Evolutionary conservation across 169 alveolate species (phyloP), one percentile per base, ranked within the genome.

Genomic region (Cryptosporidium viatorum): DNA sequence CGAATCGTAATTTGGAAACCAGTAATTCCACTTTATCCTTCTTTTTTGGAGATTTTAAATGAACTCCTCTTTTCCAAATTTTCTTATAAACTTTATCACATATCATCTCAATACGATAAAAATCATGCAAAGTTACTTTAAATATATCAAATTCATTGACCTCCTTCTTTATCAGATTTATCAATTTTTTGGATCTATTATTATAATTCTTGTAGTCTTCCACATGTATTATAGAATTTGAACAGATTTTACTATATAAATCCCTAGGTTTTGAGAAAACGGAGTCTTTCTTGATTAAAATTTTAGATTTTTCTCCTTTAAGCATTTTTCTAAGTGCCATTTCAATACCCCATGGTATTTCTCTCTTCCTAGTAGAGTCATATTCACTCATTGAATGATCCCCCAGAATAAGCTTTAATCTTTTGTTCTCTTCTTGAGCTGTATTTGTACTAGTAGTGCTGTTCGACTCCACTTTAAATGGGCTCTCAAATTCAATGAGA

Each of bases 341-440:
- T 48, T 80, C 89, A 41, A 80, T 18, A 14, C 89, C 74, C 89
- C 89, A 80, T 8, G 89, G 89, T 14, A 80, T 65, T 29, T 37
- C 41, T 33, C 39, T 21, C 23, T 62, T 45, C 8, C 55, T 37
- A 29, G 67, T 43, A 26, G 74, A 43, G 31, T 45, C 23, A 62
- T 29, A 26, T 23, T 80, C 51, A n/a, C 8, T 33, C 14, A 12
- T 14, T 45, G n/a, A 41, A 23, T 16, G n/a, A 26, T 80, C 67
- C 0, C 89, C 89, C 5, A 80, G 39, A 60, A 62, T 80, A 9
- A 67, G 37, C 41, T 80, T 62, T 48, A 60, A 21, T 55, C 35
- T 55, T 0, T 12, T 21, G 7, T 55, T 55, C 9, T 21, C 35
- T 55, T 26, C 35, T 21, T 10, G 35, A 55, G 23, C 14, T 3